Evolutionary conservation across 176 grass and related monocot species (phyloP).

Genomic region (Calamus simplicifolius): DNA sequence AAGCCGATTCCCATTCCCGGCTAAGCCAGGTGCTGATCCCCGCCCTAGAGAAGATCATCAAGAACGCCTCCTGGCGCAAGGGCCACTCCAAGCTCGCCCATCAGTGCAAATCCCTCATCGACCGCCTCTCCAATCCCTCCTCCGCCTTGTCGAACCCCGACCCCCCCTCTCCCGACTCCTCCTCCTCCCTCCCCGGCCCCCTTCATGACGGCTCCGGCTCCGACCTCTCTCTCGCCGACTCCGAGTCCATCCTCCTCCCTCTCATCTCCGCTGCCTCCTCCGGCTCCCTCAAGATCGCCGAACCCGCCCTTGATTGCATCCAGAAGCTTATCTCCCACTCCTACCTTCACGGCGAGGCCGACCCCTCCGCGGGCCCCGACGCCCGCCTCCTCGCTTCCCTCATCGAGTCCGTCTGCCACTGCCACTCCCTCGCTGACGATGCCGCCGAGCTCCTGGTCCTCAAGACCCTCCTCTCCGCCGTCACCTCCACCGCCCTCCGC

Average conservation of each 20-base stretch:
- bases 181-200: conserved; percentile 61
- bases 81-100: conserved; percentile 97
- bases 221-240: conserved; percentile 66
- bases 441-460: conserved; percentile 79
- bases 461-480: conserved; percentile 89
- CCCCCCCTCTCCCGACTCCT: conserved; percentile 51
- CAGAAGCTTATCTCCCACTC: conserved; percentile 90
- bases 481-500: conserved; percentile 80
- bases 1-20: conserved; percentile 56
- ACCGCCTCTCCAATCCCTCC: conserved; percentile 49
- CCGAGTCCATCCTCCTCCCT: conserved; percentile 67
- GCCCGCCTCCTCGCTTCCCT: conserved; percentile 59
- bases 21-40: conserved; percentile 61
- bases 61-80: conserved; percentile 91
- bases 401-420: conserved; percentile 71
- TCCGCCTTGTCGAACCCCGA: conserved; percentile 13
- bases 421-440: conserved; percentile 41
- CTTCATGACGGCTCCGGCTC: conserved; percentile 31
- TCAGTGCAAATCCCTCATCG: conserved; percentile 88
- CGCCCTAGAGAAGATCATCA: conserved; percentile 90
- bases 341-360: conserved; percentile 87
- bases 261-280: conserved; percentile 52
- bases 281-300: conserved; percentile 59
- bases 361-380: conserved; percentile 57
- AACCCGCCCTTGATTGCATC: conserved; percentile 68